These are phyloP conservation scores for Acanthamoeba polyphaga DNA, from an alignment of 208 protist species.

Conservation along the genomic window DNA sequence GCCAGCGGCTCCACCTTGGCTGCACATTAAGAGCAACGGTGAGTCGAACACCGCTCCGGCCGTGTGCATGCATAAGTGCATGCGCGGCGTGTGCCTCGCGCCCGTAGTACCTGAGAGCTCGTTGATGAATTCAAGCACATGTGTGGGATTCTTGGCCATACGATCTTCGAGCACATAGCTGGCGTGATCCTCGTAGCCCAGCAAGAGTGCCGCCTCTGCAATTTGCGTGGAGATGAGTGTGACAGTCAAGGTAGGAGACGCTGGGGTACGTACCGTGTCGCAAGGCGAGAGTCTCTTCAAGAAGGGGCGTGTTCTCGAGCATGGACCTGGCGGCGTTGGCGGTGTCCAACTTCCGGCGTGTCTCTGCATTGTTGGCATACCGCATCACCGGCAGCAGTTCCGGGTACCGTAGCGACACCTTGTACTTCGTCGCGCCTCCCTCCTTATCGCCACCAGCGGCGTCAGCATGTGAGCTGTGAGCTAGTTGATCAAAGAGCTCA, in stretches of 20 bases:
- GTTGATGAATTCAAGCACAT: constrained; percentile 71
- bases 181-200: constrained; percentile 80
- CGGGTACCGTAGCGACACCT: constrained; percentile 84
- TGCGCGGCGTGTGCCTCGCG: too few relatives aligned
- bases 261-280: constrained; percentile 5
- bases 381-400: constrained; percentile 85
- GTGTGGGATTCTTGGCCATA: constrained; percentile 75
- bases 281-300: constrained; percentile 72
- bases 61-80: too few relatives aligned
- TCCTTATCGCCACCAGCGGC: background rate
- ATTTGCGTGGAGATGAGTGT: too few relatives aligned
- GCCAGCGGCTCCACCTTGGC: constrained; percentile 39
- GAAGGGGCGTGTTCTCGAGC: constrained; percentile 77
- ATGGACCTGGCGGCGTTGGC: constrained; percentile 78
- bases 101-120: constrained; percentile 35
- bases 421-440: constrained; percentile 1
- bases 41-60: too few relatives aligned
- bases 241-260: background rate
- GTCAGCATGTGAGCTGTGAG: background rate
- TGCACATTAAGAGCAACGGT: background rate
- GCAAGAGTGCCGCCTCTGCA: constrained; percentile 9
- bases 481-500: background rate
- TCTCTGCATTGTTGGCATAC: constrained; percentile 74
- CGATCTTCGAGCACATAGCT: constrained; percentile 79
- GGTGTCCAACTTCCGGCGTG: constrained; percentile 77